Base-by-base conservation (phyloP, 2,329 filamentous ascomycete genomes). In the Hypocrella siamensis region DNA sequence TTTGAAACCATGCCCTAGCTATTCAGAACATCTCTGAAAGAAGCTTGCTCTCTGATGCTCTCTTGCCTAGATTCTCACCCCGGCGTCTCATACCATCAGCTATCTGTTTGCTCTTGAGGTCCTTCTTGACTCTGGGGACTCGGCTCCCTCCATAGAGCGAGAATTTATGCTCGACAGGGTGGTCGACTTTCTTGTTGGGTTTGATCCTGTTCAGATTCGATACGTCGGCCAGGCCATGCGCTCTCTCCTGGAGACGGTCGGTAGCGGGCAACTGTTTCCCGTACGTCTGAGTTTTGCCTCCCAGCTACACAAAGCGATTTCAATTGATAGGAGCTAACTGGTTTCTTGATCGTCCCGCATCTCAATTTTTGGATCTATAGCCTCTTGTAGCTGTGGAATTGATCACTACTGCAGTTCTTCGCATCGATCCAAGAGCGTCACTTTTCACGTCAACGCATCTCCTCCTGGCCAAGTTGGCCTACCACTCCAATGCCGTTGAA, bases 391-490 rank as follows among this genome's bases (percentile, higher is more conserved):
- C 65, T 0, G 55, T 66, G 10, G 54, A 63, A 18, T 43, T 58
- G 7, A 48, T 69, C 6, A 50, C 63, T 6, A 49, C 48, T 2
- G 75, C 74, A 4, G 63, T 86, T 39, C 54, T 75, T 10, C 67
- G 67, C 33, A 57, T 86, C 35, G 79, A 86, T 40, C 75, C 78
- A 2, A 65, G 65, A 10, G 71, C 67, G 18, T 67, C 67, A 31
- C 68, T 78, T 31, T 71, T 84, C 42, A 84, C 78, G 4, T 66
- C 66, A 4, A 62, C 61, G 18, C 78, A 84, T 42, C 49, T 77
- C 24, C 46, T 54, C 11, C 58, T 82, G 19, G 60, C 67, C 19
- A 67, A 61, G 26, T 48, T 75, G 9, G 77, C 78, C 28, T 68
- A 73, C 47, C 58, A 67, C 32, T 62, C 65, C 19, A 54, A 67